phyloP scores from a whole-genome alignment of 129 eudicot species.

The sunflower (Helianthus annuus) region HanXRQr2.0-SUNRISE NC_035446.2:90754375-90754874 shows the following conservation, averaged over 20 bases:
- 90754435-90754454: not conserved
- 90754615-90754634: constrained; percentile 39
- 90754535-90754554: constrained; percentile 30
- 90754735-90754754: constrained; percentile 52
- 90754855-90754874: constrained; percentile 39
- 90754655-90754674: constrained; percentile 34
- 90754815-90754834: constrained; percentile 27
- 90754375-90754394: not conserved
- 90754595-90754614: constrained; percentile 32
- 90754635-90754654: constrained; percentile 39
- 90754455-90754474: not conserved
- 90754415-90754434: not conserved
- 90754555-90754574: constrained; percentile 52
- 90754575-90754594: constrained; percentile 24
- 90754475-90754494: constrained; percentile 1
- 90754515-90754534: not conserved
- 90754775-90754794: constrained; percentile 48
- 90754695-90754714: constrained; percentile 43
- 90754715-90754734: constrained; percentile 61
- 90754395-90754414: not conserved
- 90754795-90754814: constrained; percentile 43
- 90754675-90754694: constrained; percentile 43
- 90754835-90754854: constrained; percentile 52
- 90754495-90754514: no score
- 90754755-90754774: constrained; percentile 64